Percentiles rank a stretch among this genome's conserved stretches.
phyloP scores from a whole-genome alignment of 305 asterid species.

The Withania somnifera region DNA sequence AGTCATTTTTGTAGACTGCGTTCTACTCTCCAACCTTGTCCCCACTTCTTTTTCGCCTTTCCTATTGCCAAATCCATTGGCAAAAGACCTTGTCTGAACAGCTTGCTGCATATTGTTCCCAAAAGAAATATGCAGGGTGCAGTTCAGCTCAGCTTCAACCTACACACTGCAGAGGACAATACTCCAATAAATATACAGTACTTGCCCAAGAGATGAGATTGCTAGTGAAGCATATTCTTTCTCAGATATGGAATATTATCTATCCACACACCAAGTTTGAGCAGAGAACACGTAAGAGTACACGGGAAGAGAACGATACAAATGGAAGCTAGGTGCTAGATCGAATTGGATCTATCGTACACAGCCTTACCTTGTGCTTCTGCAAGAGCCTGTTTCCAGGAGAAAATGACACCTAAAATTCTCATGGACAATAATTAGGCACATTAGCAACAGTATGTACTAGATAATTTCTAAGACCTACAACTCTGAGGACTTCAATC shows the following conservation, averaged over 20 bases:
- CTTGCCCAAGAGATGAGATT: neutral
- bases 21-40: constrained; percentile 48
- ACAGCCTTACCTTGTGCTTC: neutral
- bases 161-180: constrained; percentile 6
- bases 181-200: neutral
- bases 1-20: constrained; percentile 39
- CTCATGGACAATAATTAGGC: neutral
- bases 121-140: constrained; percentile 14
- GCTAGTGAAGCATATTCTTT: neutral
- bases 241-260: neutral
- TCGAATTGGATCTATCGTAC: neutral
- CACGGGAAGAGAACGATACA: neutral
- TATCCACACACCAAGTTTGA: neutral
- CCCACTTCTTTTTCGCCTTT: constrained; percentile 56
- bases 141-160: constrained; percentile 9
- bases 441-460: neutral
- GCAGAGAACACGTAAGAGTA: neutral
- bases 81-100: constrained; percentile 55
- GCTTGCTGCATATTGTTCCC: constrained; percentile 64
- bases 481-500: neutral
- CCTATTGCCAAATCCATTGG: constrained; percentile 76
- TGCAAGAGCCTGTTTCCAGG: neutral
- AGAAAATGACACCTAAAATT: neutral
- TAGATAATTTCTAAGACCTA: neutral
- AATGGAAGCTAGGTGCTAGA: neutral